Evolutionary conservation across 1,284 basidiomycete species (phyloP).

Genomic region (Boletus calvinii): DNA sequence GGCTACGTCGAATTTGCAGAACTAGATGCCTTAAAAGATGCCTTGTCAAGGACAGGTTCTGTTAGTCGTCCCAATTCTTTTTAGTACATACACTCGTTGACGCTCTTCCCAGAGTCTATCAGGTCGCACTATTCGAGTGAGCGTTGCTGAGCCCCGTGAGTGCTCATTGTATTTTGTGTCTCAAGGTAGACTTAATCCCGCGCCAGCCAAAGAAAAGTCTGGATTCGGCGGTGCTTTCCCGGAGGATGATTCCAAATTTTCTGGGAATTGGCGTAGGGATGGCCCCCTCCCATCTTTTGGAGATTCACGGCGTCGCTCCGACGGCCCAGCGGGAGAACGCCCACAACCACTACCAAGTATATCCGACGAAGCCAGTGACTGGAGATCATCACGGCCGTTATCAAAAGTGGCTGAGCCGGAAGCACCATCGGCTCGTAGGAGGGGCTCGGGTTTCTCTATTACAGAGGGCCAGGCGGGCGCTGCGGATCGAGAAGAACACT

Average conservation of each 20-base stretch:
- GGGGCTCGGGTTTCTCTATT: slow-evolving; percentile 54
- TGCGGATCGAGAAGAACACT: slow-evolving; percentile 76
- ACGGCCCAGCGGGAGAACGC: slow-evolving; percentile 48
- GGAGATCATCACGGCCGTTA: slow-evolving; percentile 63
- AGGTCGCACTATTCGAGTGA: slow-evolving; percentile 83
- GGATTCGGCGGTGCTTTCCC: slow-evolving; percentile 48
- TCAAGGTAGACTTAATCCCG: slow-evolving; percentile 4
- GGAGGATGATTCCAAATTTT: slow-evolving; percentile 74
- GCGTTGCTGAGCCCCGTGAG: slow-evolving; percentile 94
- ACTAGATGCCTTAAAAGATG: slow-evolving; percentile 82
- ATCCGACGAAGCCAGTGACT: slow-evolving; percentile 63
- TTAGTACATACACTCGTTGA: slow-evolving; percentile 6
- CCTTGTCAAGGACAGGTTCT: slow-evolving; percentile 53
- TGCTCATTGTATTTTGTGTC: slow-evolving; percentile 22
- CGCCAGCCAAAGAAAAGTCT: slow-evolving; percentile 67
- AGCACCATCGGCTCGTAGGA: slow-evolving; percentile 46
- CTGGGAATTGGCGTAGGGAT: slow-evolving; percentile 82
- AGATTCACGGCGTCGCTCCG: slow-evolving; percentile 60
- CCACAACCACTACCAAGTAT: slow-evolving; percentile 37
- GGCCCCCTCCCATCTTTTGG: slow-evolving; percentile 76
- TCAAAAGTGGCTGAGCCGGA: slow-evolving; percentile 49
- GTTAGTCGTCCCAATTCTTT: slow-evolving; percentile 44
- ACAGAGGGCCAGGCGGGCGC: slow-evolving; percentile 49
- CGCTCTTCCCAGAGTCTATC: slow-evolving; percentile 55
- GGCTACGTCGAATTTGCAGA: slow-evolving; percentile 95